These are phyloP conservation scores for Rhododendron griersonianum DNA, from an alignment of 148 eudicot species.

Conservation along the genomic window DNA sequence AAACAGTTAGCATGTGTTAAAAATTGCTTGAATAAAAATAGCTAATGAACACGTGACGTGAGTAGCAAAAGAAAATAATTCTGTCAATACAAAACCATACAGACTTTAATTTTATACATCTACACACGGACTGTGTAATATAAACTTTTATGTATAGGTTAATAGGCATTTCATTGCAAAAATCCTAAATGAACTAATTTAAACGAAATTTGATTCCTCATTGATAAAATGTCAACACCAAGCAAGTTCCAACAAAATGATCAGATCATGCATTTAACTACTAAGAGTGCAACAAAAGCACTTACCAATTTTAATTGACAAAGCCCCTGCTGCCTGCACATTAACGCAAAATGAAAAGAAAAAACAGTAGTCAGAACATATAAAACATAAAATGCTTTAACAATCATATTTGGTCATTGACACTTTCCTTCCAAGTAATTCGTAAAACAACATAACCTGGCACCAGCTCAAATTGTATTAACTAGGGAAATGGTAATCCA, in stretches of 20 bases:
- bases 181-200: neutral
- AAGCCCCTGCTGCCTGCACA: constrained; percentile 96
- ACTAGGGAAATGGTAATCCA: neutral
- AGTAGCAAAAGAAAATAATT: neutral
- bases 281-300: neutral
- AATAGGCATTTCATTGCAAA: neutral
- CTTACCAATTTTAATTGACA: constrained; percentile 86
- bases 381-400: neutral
- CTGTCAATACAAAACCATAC: neutral
- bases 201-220: neutral
- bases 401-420: neutral
- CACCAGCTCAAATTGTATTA: neutral
- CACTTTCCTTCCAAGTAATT: neutral
- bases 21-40: neutral
- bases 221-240: neutral
- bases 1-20: neutral
- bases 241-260: neutral
- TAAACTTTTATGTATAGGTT: neutral
- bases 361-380: neutral
- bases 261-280: neutral
- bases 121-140: neutral
- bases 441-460: neutral
- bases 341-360: neutral
- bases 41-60: neutral
- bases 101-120: neutral